phyloP scores from a whole-genome alignment of 441 rosid genomes.

The Viola pubescens region DNA sequence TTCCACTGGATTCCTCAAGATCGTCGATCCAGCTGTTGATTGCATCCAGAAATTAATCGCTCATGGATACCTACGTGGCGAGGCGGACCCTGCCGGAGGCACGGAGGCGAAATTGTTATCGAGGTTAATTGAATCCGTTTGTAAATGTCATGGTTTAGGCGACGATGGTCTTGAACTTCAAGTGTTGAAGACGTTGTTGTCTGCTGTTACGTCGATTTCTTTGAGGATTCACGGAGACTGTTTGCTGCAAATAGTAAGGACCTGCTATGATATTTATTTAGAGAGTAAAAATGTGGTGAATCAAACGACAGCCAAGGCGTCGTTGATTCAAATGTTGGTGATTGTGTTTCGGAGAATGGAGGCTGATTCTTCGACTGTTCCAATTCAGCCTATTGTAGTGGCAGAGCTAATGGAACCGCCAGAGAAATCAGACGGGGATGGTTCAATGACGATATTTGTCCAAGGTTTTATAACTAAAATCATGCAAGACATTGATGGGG shows the following conservation, averaged over 20 bases:
- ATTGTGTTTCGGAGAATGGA: slow-evolving; percentile 97
- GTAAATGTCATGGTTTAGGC: slow-evolving; percentile 74
- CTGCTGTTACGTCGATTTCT: slow-evolving; percentile 87
- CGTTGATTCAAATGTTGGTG: slow-evolving; percentile 88
- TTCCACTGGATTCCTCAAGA: slow-evolving; percentile 62
- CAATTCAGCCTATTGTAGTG: slow-evolving; percentile 94
- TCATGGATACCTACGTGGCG: slow-evolving; percentile 87
- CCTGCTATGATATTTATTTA: slow-evolving; percentile 85
- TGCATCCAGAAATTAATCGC: slow-evolving; percentile 85
- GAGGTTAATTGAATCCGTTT: slow-evolving; percentile 67
- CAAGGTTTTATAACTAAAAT: slow-evolving; percentile 96
- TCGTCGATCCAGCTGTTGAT: slow-evolving; percentile 84
- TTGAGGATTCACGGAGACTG: slow-evolving; percentile 89
- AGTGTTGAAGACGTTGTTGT: slow-evolving; percentile 67
- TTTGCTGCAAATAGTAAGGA: slow-evolving; percentile 74
- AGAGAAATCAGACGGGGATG: slow-evolving; percentile 82
- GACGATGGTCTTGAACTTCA: slow-evolving; percentile 75
- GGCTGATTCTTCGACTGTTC: slow-evolving; percentile 91
- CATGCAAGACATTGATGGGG: slow-evolving; percentile 91
- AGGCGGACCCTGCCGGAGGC: slow-evolving; percentile 74
- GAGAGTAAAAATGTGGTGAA: slow-evolving; percentile 89
- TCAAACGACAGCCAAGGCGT: slow-evolving; percentile 94
- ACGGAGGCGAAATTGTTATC: slow-evolving; percentile 56
- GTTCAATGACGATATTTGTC: slow-evolving; percentile 85
- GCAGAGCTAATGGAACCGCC: slow-evolving; percentile 90